Conservation (phyloP, 805 yeast species). For the Lachancea fermentati region DNA sequence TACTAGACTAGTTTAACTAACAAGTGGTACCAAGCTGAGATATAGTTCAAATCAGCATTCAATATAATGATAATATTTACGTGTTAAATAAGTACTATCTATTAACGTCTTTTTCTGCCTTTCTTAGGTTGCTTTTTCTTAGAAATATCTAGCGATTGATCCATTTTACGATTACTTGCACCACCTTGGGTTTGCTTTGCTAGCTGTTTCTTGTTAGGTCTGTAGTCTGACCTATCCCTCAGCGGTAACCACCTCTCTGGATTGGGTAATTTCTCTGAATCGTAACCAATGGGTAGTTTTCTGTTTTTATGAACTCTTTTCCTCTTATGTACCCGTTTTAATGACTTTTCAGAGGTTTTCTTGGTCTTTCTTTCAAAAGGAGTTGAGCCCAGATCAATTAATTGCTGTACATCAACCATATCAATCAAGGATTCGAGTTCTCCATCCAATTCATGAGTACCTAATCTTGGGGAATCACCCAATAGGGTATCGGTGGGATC, state of each 20-base stretch:
- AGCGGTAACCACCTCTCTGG: constrained; percentile 89
- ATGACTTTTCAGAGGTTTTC: constrained; percentile 7
- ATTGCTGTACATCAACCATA: constrained; percentile 19
- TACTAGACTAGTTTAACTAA: background rate
- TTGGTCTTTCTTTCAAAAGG: constrained; percentile 17
- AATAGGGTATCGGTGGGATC: constrained; percentile 10
- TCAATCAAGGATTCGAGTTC: constrained; percentile 13
- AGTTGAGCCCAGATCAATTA: constrained; percentile 17
- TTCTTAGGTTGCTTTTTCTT: constrained; percentile 23
- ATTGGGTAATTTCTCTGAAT: constrained; percentile 38
- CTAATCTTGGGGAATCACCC: background rate
- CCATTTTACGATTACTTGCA: constrained; percentile 38
- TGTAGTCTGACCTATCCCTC: constrained; percentile 79
- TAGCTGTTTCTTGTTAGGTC: constrained; percentile 56
- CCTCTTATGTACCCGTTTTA: constrained; percentile 23
- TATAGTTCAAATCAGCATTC: background rate
- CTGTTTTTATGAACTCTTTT: constrained; percentile 32
- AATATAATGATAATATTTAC: background rate
- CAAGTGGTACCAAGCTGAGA: background rate
- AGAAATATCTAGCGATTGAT: constrained; percentile 29
- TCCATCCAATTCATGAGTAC: constrained; percentile 10
- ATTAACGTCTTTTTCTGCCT: constrained; percentile 18
- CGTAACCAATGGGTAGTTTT: constrained; percentile 39
- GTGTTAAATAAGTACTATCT: background rate
- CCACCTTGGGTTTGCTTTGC: constrained; percentile 61